These are phyloP conservation scores for Nelumbo lutea DNA, from an alignment of 164 flowering plant species.

Conservation along the genomic window DNA sequence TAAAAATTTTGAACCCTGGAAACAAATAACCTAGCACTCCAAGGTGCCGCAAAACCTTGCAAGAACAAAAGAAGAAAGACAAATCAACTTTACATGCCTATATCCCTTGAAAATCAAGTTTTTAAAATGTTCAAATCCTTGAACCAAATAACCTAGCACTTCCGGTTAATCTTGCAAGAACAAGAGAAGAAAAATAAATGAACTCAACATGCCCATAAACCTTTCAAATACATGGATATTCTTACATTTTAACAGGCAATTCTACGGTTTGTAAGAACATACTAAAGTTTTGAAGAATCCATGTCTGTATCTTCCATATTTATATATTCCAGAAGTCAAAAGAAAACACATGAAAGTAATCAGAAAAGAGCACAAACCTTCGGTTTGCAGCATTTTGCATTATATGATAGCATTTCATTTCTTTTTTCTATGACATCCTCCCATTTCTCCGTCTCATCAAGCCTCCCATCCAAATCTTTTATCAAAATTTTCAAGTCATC, in stretches of 20 bases:
- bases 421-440: constrained; percentile 59
- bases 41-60: neutral
- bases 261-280: neutral
- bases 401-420: constrained; percentile 50
- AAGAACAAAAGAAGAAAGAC: neutral
- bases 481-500: constrained; percentile 57
- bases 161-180: neutral
- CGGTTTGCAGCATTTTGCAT: constrained; percentile 76
- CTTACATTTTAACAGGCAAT: too few species aligned
- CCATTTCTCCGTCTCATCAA: constrained; percentile 46
- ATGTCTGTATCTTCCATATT: neutral
- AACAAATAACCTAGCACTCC: neutral
- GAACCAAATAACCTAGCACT: neutral
- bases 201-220: neutral
- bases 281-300: neutral
- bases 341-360: neutral
- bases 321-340: neutral
- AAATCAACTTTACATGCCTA: neutral
- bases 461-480: constrained; percentile 45
- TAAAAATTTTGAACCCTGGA: neutral
- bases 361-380: constrained; percentile 41
- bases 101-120: neutral
- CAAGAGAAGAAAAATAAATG: neutral
- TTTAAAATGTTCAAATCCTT: neutral
- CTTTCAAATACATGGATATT: too few species aligned